These are phyloP conservation scores for Populus tremula DNA, from an alignment of 345 rosid species.

Conservation along the genomic window DNA sequence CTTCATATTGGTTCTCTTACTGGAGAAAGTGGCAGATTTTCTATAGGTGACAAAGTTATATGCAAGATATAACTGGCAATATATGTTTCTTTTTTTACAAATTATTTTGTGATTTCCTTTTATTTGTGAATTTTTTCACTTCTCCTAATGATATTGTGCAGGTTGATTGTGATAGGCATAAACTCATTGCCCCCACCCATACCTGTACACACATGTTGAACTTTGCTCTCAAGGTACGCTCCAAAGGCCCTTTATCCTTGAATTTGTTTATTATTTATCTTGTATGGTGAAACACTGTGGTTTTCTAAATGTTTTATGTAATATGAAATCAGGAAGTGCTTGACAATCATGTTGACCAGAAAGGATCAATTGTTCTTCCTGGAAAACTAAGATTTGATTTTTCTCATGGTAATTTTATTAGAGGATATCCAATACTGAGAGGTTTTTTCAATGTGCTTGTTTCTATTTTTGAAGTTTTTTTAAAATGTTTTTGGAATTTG, in stretches of 20 bases:
- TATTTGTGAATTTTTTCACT: neutral
- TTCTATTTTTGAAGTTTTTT: conserved; percentile 12
- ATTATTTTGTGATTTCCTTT: neutral
- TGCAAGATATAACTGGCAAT: conserved; percentile 60
- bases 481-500: conserved; percentile 14
- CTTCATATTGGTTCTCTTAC: conserved; percentile 75
- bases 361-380: conserved; percentile 96
- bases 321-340: conserved; percentile 70
- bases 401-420: conserved; percentile 68
- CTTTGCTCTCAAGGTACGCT: conserved; percentile 81
- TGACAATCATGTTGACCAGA: conserved; percentile 93
- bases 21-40: conserved; percentile 40
- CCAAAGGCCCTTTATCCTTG: neutral
- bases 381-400: conserved; percentile 96
- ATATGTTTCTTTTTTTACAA: conserved; percentile 12
- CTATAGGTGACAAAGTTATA: conserved; percentile 64
- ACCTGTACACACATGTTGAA: conserved; percentile 98
- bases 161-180: conserved; percentile 95
- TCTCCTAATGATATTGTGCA: conserved; percentile 22
- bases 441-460: neutral
- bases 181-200: conserved; percentile 89
- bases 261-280: neutral
- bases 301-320: conserved; percentile 4
- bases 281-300: neutral
- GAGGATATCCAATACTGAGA: neutral